phyloP scores from a whole-genome alignment of 441 rosid species.

The Flueggea neowawraea region DNA sequence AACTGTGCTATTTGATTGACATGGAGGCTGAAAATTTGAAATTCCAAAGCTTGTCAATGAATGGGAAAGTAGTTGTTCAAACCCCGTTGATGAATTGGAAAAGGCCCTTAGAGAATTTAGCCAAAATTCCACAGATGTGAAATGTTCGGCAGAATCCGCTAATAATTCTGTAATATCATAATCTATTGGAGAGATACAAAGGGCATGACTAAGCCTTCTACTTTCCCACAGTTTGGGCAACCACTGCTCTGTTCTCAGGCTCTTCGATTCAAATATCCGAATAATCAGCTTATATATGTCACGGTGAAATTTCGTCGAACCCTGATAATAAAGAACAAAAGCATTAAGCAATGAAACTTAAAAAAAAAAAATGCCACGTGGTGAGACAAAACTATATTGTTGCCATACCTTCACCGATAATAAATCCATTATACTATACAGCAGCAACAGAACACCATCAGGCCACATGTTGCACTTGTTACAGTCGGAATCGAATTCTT shows the following conservation, averaged over 20 bases:
- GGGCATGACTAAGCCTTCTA: conserved; percentile 86
- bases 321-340: conserved; percentile 39
- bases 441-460: conserved; percentile 43
- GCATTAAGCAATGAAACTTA: conserved; percentile 2
- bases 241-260: conserved; percentile 49
- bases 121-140: conserved; percentile 64
- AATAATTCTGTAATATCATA: conserved; percentile 46
- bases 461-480: conserved; percentile 31
- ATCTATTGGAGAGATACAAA: conserved; percentile 74
- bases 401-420: conserved; percentile 65
- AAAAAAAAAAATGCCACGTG: conserved; percentile 1
- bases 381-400: conserved; percentile 12
- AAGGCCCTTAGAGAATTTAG: conserved; percentile 61
- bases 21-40: conserved; percentile 23
- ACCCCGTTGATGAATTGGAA: conserved; percentile 53
- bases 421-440: conserved; percentile 67
- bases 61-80: conserved; percentile 52
- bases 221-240: conserved; percentile 71
- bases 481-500: conserved; percentile 28
- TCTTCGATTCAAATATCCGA: conserved; percentile 47
- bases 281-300: conserved; percentile 56
- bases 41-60: conserved; percentile 24
- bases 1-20: conserved; percentile 33
- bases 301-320: conserved; percentile 46
- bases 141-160: conserved; percentile 46